Evolutionary conservation across 371 early-diverging fungal species (phyloP), one percentile per base, ranked within the genome.

Genomic region (Capillidium heterosporum): DNA sequence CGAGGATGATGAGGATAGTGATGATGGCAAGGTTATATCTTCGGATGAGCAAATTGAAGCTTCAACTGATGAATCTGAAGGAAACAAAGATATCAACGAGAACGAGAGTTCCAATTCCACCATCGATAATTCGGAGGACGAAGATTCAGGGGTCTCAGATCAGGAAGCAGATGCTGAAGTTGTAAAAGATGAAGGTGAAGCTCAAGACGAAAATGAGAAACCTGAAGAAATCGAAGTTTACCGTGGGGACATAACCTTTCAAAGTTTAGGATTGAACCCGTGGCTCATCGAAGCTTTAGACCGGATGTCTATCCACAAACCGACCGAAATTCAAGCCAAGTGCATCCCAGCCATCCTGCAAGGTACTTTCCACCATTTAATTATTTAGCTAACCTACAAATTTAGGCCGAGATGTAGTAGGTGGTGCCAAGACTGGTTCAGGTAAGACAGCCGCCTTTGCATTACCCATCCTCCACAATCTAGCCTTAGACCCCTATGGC

Each of bases 371-470:
- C 32, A 35, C 23, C 40, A 26, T 28, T 15, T 17, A 23, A 19
- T 5, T 32, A 23, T 23, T 26, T 8, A 50, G 32, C n/a, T 55
- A 50, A 19, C 17, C 27, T 32, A 48, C 26, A 32, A 39, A 0
- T 66, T 51, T 54, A 72, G 82, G 92, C 0, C 70, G 74, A 57
- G 91, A 95, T 66, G 80, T 95, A 5, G 89, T 99, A 60, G 99
- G 97, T 42, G 86, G 90, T 13, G 99, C 99, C 31, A 87, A 91
- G 60, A 99, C 99, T 0, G 99, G 99, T 57, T 85, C 87, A 0
- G 99, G 99, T 61, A 99, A 99, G 71, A 99, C 99, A 0, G 91
- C 98, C 8, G 95, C 99, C 0, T 99, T 99, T 76, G 92, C 98
- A 1, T 66, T 99, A 19, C 99, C 99, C 0, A 94, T 99, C 21